Base-by-base conservation (phyloP, 2,329 filamentous ascomycete species). In the Penicillium verrucosum region DNA sequence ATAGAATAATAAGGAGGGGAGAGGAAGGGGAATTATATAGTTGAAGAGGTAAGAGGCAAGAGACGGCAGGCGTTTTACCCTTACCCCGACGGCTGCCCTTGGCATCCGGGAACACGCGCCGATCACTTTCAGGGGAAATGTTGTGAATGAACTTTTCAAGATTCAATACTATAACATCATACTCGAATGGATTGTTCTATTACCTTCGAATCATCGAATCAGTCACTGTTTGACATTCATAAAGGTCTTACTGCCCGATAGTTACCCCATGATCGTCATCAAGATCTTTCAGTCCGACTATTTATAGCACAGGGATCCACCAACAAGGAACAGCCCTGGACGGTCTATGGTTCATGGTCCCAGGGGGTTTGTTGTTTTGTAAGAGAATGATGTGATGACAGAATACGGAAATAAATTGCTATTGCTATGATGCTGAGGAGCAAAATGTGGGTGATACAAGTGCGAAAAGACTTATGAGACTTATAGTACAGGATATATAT, bases 101-200 rank as follows among this genome's bases (percentile, higher is more conserved):
- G 49, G 48, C 54, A 46, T 21, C 12, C 41, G 41, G 29, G 12
- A 45, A 30, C 18, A n/a, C 37, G 36, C 30, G 41, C 30, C 43
- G 41, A 51, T 58, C 52, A 47, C 42, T 43, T 43, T 56, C 42
- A 57, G 55, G 55, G 55, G 55, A 49, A 49, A 44, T 40, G n/a
- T 38, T 29, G 37, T 43, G 18, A 36, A 32, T 23, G 41, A 21
- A 12, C 30, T 18, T 32, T 21, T 38, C 12, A 32, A n/a, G 29
- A 36, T 21, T 18, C n/a, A 9, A 45, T 32, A 3, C 8, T 30
- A 18, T 14, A 36, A 34, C 1, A 4, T 21, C 21, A 16, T 34
- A 27, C 10, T 41, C 5, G 27, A 3, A 3, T 47, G 21, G 29
- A 42, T 42, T 30, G 36, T 29, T 29, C 6, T 5, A 16, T 30